Evolutionary conservation across 768 basidiomycete genomes (phyloP).

Genomic region (Mrakia gelida): DNA sequence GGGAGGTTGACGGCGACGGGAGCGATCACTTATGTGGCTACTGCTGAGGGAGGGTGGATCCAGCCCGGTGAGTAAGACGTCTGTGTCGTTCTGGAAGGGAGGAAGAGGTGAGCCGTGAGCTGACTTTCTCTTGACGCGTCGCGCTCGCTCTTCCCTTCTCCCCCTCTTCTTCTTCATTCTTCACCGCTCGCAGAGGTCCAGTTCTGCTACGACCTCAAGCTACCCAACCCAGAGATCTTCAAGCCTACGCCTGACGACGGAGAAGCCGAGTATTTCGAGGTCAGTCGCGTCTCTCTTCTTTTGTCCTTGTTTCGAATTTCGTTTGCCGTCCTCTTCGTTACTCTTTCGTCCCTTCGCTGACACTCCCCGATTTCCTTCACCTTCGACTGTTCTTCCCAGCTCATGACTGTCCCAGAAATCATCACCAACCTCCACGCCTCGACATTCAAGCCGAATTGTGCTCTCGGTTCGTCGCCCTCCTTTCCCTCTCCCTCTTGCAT

Average conservation of each 20-base stretch:
- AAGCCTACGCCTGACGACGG: constrained; percentile 75
- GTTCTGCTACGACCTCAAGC: constrained; percentile 75
- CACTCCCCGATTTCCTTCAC: not conserved
- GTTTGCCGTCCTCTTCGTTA: not conserved
- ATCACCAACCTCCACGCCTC: constrained; percentile 61
- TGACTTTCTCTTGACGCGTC: not conserved
- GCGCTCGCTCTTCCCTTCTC: not conserved
- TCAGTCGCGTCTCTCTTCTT: constrained; percentile 42
- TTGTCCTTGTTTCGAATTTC: not conserved
- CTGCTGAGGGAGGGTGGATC: constrained; percentile 26
- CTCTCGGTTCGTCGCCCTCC: constrained; percentile 43
- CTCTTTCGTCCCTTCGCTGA: not conserved
- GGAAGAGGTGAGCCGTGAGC: not conserved
- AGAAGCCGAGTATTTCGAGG: constrained; percentile 91
- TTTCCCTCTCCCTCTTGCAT: too few species aligned
- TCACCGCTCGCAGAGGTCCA: constrained; percentile 23
- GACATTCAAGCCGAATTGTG: constrained; percentile 90
- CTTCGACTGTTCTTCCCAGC: constrained; percentile 47
- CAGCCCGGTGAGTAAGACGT: constrained; percentile 21
- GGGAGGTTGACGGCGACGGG: constrained; percentile 20
- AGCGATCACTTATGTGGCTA: constrained; percentile 18
- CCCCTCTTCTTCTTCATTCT: too few species aligned
- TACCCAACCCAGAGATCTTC: constrained; percentile 57
- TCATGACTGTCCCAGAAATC: constrained; percentile 62
- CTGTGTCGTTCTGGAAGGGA: not conserved